Percentiles rank a stretch among this genome's conserved stretches.
Evolutionary conservation across 2,329 filamentous ascomycete genomes (phyloP).

Genomic region (Fusarium miscanthi): DNA sequence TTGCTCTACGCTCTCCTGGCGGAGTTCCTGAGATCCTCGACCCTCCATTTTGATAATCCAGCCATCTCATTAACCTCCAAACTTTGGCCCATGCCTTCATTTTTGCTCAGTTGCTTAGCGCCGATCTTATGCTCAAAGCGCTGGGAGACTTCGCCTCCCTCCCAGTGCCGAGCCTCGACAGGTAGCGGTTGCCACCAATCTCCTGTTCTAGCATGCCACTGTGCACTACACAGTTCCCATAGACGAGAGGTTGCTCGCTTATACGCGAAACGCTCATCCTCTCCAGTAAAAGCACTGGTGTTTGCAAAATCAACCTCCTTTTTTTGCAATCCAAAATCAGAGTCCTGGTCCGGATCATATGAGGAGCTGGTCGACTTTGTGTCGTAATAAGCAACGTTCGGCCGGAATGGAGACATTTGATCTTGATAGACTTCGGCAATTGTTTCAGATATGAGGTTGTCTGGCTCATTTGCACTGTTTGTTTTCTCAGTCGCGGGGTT

Average conservation of each 20-base stretch:
- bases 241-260: slow-evolving; percentile 80
- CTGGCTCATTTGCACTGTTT: slow-evolving; percentile 34
- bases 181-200: slow-evolving; percentile 80
- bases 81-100: slow-evolving; percentile 51
- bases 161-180: slow-evolving; percentile 74
- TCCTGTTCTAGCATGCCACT: slow-evolving; percentile 74
- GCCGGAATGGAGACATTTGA: slow-evolving; percentile 78
- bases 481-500: slow-evolving; percentile 15
- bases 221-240: slow-evolving; percentile 81
- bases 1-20: slow-evolving; percentile 26
- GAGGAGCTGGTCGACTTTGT: slow-evolving; percentile 56
- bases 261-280: slow-evolving; percentile 85
- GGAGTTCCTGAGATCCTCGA: slow-evolving; percentile 49
- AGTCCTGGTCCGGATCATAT: slow-evolving; percentile 68
- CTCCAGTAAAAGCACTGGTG: slow-evolving; percentile 76
- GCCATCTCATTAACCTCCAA: slow-evolving; percentile 53
- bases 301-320: slow-evolving; percentile 73
- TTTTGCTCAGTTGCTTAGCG: slow-evolving; percentile 4
- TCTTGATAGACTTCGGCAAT: slow-evolving; percentile 80
- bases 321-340: slow-evolving; percentile 60
- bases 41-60: slow-evolving; percentile 53
- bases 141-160: slow-evolving; percentile 53
- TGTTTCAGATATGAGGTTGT: slow-evolving; percentile 58
- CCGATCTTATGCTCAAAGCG: slow-evolving; percentile 23
- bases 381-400: slow-evolving; percentile 78